phyloP scores from a whole-genome alignment of 768 basidiomycete species.

The Gloeophyllum trabeum region DNA sequence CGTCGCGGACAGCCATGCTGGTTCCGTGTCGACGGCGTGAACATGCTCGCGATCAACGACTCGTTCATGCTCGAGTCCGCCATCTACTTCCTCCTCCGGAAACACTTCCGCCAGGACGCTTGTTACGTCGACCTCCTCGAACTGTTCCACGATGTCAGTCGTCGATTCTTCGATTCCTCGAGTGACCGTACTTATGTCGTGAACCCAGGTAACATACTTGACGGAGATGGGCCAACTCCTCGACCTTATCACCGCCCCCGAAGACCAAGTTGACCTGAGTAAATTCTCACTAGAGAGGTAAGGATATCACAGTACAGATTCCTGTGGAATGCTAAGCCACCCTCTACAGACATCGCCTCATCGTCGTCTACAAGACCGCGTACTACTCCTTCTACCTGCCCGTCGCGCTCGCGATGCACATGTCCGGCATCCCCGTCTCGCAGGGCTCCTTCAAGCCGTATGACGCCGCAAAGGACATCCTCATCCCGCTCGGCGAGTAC shows the following conservation, averaged over 20 bases:
- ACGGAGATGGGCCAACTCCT: slow-evolving; percentile 96
- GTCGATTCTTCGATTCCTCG: background rate
- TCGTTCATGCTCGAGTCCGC: slow-evolving; percentile 92
- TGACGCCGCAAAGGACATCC: slow-evolving; percentile 65
- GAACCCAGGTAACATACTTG: slow-evolving; percentile 51
- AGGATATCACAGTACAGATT: slow-evolving; percentile 8
- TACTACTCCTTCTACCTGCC: slow-evolving; percentile 99
- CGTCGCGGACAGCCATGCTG: slow-evolving; percentile 93
- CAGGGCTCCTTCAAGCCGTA: slow-evolving; percentile 42
- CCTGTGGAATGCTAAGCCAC: background rate
- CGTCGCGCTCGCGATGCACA: slow-evolving; percentile 86
- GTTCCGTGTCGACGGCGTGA: slow-evolving; percentile 64
- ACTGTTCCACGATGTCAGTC: slow-evolving; percentile 72
- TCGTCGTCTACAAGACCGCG: slow-evolving; percentile 96
- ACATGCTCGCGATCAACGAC: slow-evolving; percentile 90
- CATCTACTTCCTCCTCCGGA: slow-evolving; percentile 85
- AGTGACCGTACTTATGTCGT: background rate
- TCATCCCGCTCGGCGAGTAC: slow-evolving; percentile 91
- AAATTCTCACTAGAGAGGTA: slow-evolving; percentile 85
- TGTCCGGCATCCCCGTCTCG: slow-evolving; percentile 50
- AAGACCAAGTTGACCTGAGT: slow-evolving; percentile 75
- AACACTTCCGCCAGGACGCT: slow-evolving; percentile 66
- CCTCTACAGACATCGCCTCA: slow-evolving; percentile 63
- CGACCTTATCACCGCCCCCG: slow-evolving; percentile 92
- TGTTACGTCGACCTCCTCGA: slow-evolving; percentile 90